Conservation (phyloP, 2,329 filamentous ascomycete genomes). For the Xylaria sp. region DNA sequence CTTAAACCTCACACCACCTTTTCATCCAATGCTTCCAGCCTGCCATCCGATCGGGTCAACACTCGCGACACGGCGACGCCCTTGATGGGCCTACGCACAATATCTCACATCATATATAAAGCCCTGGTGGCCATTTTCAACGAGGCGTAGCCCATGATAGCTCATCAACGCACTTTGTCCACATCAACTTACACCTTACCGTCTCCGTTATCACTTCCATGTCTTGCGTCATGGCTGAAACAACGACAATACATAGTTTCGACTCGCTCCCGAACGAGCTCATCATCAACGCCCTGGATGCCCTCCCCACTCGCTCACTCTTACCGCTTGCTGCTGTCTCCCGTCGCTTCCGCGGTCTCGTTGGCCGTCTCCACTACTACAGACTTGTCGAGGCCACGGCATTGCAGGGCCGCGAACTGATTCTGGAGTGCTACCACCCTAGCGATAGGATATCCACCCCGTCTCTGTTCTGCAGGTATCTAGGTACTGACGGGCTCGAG, state of each 20-base stretch:
- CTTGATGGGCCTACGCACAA: constrained; percentile 7
- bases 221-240: constrained; percentile 46
- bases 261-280: constrained; percentile 57
- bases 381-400: constrained; percentile 70
- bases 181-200: constrained; percentile 16
- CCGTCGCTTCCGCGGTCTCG: constrained; percentile 70
- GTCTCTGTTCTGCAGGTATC: constrained; percentile 73
- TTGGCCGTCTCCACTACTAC: constrained; percentile 71
- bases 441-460: constrained; percentile 75
- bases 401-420: constrained; percentile 71
- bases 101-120: constrained; percentile 31
- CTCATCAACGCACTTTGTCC: constrained; percentile 40
- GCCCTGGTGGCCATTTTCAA: neutral
- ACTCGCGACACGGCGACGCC: neutral
- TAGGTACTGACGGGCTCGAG: constrained; percentile 71
- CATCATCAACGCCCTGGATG: constrained; percentile 61
- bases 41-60: constrained; percentile 5
- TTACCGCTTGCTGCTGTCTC: constrained; percentile 69
- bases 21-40: neutral
- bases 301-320: constrained; percentile 62
- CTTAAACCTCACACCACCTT: constrained; percentile 34
- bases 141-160: neutral
- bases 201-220: constrained; percentile 36
- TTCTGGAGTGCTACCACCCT: constrained; percentile 84
- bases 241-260: constrained; percentile 39